Evolutionary conservation across 2,329 filamentous ascomycete species (phyloP).

Genomic region (Microcyclosporella mali): DNA sequence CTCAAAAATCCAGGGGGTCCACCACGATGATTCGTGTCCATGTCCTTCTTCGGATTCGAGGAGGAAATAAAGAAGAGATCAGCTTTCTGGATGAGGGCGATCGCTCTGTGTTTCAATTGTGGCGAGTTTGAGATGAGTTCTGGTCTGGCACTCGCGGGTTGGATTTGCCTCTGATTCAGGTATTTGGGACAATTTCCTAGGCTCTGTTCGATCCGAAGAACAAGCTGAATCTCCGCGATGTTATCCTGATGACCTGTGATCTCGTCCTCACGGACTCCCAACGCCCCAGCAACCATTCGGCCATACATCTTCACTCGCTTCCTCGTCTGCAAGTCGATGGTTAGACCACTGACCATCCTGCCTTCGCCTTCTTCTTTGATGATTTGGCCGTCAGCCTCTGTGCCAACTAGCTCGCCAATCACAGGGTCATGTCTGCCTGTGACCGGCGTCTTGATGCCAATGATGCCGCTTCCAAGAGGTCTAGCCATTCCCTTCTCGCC

Average conservation of each 20-base stretch:
- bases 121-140: constrained; percentile 43
- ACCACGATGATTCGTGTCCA: constrained; percentile 81
- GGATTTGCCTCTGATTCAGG: constrained; percentile 65
- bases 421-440: constrained; percentile 64
- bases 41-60: constrained; percentile 54
- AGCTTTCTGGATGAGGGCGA: constrained; percentile 55
- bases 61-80: constrained; percentile 77
- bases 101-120: constrained; percentile 48
- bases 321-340: constrained; percentile 59
- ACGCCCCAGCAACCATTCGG: constrained; percentile 58
- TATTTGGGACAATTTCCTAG: constrained; percentile 85
- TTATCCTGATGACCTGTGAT: constrained; percentile 24
- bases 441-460: constrained; percentile 59
- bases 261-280: constrained; percentile 36
- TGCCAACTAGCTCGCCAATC: constrained; percentile 54
- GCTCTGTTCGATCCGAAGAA: constrained; percentile 63
- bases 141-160: constrained; percentile 50
- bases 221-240: constrained; percentile 48
- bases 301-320: constrained; percentile 71
- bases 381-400: constrained; percentile 40
- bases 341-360: constrained; percentile 56
- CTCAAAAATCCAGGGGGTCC: constrained; percentile 69
- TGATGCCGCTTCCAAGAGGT: constrained; percentile 54
- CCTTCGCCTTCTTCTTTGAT: constrained; percentile 35
- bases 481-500: constrained; percentile 63